Percentiles rank a stretch among this genome's conserved stretches.
Conservation (phyloP, 140 eudicot genomes). For the Erigeron philadelphicus region DNA sequence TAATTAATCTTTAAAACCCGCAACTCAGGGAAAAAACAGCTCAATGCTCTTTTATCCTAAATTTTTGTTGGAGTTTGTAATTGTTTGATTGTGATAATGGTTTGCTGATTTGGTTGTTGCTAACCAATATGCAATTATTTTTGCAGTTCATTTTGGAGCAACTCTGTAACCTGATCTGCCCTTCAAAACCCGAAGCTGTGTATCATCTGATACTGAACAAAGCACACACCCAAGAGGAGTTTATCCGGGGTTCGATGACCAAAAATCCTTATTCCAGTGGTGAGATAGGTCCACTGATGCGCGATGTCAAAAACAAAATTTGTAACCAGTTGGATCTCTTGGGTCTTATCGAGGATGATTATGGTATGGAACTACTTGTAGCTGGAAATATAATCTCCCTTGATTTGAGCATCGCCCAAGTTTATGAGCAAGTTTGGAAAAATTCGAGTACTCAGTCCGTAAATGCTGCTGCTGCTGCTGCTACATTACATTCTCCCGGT, state of each 20-base stretch:
- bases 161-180: conserved; percentile 94
- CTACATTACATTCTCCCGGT: conserved; percentile 50
- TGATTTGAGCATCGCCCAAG: conserved; percentile 88
- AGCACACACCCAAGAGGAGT: conserved; percentile 99
- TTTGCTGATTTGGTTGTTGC: conserved; percentile 18
- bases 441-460: conserved; percentile 73
- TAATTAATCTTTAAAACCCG: neutral
- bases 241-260: conserved; percentile 98
- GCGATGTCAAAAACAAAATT: conserved; percentile 97
- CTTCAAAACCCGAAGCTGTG: conserved; percentile 93
- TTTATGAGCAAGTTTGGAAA: conserved; percentile 96
- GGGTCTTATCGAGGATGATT: conserved; percentile 96
- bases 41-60: neutral
- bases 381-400: conserved; percentile 97
- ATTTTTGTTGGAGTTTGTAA: neutral
- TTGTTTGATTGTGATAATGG: conserved; percentile 8
- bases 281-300: conserved; percentile 97
- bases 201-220: conserved; percentile 87
- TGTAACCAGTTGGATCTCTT: conserved; percentile 92
- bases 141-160: conserved; percentile 98
- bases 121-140: conserved; percentile 5
- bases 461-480: conserved; percentile 45
- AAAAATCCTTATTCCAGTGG: conserved; percentile 95
- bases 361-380: conserved; percentile 90
- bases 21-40: neutral